phyloP scores from a whole-genome alignment of 148 eudicot genomes.

The Fagopyrum tataricum region DNA sequence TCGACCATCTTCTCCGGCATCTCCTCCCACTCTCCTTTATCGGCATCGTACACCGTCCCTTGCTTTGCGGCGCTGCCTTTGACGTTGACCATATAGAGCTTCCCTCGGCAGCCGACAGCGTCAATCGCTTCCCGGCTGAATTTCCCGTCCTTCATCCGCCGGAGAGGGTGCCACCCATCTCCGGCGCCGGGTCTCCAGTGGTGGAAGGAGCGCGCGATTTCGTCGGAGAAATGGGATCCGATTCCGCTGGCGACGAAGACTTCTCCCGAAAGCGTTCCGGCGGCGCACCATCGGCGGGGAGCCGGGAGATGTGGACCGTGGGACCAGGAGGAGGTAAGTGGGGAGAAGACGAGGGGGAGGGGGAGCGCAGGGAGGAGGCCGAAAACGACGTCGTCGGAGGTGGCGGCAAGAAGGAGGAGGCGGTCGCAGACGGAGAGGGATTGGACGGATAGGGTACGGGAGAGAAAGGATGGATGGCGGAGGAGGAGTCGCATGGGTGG shows the following conservation, averaged over 20 bases:
- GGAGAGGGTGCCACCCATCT: conserved; percentile 36
- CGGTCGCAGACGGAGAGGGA: conserved; percentile 30
- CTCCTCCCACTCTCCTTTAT: conserved; percentile 36
- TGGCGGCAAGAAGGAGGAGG: conserved; percentile 55
- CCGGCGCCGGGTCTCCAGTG: conserved; percentile 25
- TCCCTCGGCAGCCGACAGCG: conserved; percentile 61
- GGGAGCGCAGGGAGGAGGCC: conserved; percentile 48
- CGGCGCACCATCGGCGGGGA: conserved; percentile 76
- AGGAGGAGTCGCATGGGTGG: conserved; percentile 35
- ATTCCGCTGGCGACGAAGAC: conserved; percentile 64
- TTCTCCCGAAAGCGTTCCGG: conserved; percentile 28
- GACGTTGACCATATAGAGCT: conserved; percentile 63
- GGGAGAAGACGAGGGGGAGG: conserved; percentile 48
- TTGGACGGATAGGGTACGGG: conserved; percentile 60
- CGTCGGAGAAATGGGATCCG: conserved; percentile 42
- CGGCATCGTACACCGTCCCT: conserved; percentile 45
- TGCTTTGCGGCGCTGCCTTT: conserved; percentile 53
- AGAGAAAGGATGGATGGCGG: conserved; percentile 61
- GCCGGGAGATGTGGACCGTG: conserved; percentile 34
- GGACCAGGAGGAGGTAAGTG: conserved; percentile 30
- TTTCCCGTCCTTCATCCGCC: conserved; percentile 33
- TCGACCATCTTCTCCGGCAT: conserved; percentile 65
- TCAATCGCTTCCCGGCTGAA: conserved; percentile 64
- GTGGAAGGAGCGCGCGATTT: conserved; percentile 50
- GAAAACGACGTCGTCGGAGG: conserved; percentile 15